phyloP scores from a whole-genome alignment of 352 stramenopile species.

The Phytophthora rubi region DNA sequence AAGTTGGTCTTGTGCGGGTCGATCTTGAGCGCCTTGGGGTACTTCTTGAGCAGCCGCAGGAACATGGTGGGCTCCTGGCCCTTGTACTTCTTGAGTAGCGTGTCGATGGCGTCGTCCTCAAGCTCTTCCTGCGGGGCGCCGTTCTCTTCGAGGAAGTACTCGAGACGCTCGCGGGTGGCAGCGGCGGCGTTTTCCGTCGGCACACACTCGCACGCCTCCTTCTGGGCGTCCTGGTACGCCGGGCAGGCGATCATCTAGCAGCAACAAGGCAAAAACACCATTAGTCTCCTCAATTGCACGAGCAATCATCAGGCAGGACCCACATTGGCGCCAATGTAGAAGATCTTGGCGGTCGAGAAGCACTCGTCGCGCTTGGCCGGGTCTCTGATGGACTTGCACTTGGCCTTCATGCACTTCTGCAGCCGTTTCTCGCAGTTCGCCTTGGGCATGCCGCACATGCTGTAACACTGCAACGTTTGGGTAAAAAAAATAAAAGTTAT shows the following conservation, averaged over 20 bases:
- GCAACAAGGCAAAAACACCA: background rate
- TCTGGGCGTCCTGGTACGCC: constrained; percentile 68
- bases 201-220: constrained; percentile 77
- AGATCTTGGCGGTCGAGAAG: constrained; percentile 68
- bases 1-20: constrained; percentile 58
- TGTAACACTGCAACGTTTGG: constrained; percentile 64
- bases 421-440: constrained; percentile 68
- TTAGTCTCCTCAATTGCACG: background rate
- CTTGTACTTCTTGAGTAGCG: constrained; percentile 71
- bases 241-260: constrained; percentile 69
- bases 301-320: background rate
- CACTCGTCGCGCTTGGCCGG: constrained; percentile 49
- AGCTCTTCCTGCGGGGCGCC: constrained; percentile 49
- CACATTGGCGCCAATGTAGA: constrained; percentile 66
- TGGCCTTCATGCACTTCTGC: constrained; percentile 76
- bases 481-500: background rate
- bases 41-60: constrained; percentile 60
- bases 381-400: constrained; percentile 42
- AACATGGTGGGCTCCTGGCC: constrained; percentile 71
- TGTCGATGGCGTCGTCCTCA: constrained; percentile 46
- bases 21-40: constrained; percentile 58
- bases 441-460: constrained; percentile 81
- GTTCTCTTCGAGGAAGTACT: constrained; percentile 62
- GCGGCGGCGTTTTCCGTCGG: constrained; percentile 25
- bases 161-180: constrained; percentile 53